Base-by-base conservation (phyloP, 2,329 filamentous ascomycete genomes). In the Hortaea sp. region DNA sequence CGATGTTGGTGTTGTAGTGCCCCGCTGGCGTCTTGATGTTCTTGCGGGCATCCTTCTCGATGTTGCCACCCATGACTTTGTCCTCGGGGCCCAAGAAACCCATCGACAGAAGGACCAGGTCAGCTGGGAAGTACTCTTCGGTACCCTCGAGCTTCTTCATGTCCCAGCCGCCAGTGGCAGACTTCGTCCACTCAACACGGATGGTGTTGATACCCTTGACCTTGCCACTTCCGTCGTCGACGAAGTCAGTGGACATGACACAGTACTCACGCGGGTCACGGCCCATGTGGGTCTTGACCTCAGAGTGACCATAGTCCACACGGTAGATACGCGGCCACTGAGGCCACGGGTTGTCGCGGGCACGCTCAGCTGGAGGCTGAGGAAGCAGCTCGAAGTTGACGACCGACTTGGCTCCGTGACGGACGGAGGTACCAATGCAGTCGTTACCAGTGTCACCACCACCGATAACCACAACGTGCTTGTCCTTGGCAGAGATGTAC, bases 321-420 rank as follows among this genome's bases (percentile, higher is more conserved):
- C 90, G 88, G 77, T 95, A 95, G 66, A 95, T 89, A 61, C 89
- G 86, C 48, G 90, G 90, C 89, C 90, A 97, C 70, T 95, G 90
- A 7, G 90, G 90, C 90, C 90, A 97, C 52, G 90, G 90, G 75
- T 97, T 97, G 69, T 95, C 90, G 53, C 81, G 79, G 53, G 86
- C 88, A 70, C 90, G 88, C 76, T 94, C 84, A 49, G 85, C 79
- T 6, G 89, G 88, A 57, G 90, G 90, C 69, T 95, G 88, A 29
- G 90, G 90, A 52, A 97, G 77, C 47, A 97, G 76, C 73, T 97
- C 90, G 58, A 97, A 95, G 78, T 97, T 95, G 70, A 85, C 85
- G 53, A 97, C 87, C 1, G 87, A 94, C 71, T 94, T 95, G 64
- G 90, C 90, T 49, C 90, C 90, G 63, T 95, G 90, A 44, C 90